Percentiles rank a stretch among this genome's conserved stretches.
Conservation (phyloP, 805 yeast species). For the Ogataea haglerorum region DNA sequence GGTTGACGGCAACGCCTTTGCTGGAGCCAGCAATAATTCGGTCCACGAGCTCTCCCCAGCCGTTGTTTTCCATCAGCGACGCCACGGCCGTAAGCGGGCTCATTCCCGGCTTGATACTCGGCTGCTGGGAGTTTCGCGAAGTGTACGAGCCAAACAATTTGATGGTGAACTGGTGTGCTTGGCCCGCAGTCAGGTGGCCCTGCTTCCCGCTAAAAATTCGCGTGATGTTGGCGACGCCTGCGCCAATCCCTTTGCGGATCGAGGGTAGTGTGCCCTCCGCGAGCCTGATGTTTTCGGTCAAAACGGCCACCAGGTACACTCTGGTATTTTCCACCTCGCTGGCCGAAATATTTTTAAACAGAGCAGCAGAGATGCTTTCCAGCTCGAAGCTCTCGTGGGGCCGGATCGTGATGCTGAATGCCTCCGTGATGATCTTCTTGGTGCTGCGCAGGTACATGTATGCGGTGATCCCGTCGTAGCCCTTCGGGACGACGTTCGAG, state of each 20-base stretch:
- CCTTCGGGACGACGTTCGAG: conserved; percentile 57
- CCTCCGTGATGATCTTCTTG: conserved; percentile 67
- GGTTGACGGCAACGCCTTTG: conserved; percentile 75
- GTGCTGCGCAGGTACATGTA: conserved; percentile 67
- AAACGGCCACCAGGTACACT: conserved; percentile 70
- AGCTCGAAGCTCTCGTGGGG: conserved; percentile 55
- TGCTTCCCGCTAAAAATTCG: conserved; percentile 66
- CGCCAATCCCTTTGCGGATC: conserved; percentile 77
- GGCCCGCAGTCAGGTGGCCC: conserved; percentile 58
- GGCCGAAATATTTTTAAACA: conserved; percentile 73
- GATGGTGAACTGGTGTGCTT: conserved; percentile 67
- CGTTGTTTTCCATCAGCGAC: conserved; percentile 47
- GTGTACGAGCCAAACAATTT: conserved; percentile 70
- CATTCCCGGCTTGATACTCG: conserved; percentile 30
- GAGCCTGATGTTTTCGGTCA: conserved; percentile 65
- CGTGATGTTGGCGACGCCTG: conserved; percentile 83
- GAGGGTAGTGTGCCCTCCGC: conserved; percentile 27
- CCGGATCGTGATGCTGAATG: conserved; percentile 65
- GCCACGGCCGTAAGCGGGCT: conserved; percentile 35
- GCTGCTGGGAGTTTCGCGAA: conserved; percentile 34
- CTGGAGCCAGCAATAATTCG: conserved; percentile 72
- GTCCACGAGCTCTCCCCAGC: conserved; percentile 88
- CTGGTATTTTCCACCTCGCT: conserved; percentile 56
- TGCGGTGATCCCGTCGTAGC: conserved; percentile 68
- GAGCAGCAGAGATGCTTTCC: conserved; percentile 72